phyloP scores from a whole-genome alignment of 257 asterid species.

The Capsicum baccatum region DNA sequence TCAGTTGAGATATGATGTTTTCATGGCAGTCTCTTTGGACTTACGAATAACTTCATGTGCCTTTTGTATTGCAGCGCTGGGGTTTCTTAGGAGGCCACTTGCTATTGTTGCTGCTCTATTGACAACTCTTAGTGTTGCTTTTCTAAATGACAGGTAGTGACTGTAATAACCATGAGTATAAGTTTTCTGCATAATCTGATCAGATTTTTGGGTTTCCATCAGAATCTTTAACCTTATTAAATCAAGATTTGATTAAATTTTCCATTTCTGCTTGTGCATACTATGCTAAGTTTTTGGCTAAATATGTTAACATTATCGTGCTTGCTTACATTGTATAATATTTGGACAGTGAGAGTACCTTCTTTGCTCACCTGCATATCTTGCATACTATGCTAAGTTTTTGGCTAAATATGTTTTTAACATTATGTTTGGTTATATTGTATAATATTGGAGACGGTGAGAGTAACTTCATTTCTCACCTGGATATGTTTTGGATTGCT shows the following conservation, averaged over 20 bases:
- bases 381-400: background rate
- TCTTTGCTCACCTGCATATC: background rate
- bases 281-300: background rate
- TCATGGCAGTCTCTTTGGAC: background rate
- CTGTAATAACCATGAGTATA: background rate
- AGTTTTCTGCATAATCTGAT: background rate
- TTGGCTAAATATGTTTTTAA: background rate
- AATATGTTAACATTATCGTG: background rate
- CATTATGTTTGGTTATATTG: background rate
- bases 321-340: background rate
- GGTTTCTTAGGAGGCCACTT: slow-evolving; percentile 79
- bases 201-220: background rate
- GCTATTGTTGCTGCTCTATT: slow-evolving; percentile 82
- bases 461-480: background rate
- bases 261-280: slow-evolving; percentile 1
- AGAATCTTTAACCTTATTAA: background rate
- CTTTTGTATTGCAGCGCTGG: slow-evolving; percentile 65
- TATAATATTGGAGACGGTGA: background rate
- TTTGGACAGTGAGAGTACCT: background rate
- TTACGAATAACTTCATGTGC: slow-evolving; percentile 20
- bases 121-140: slow-evolving; percentile 87
- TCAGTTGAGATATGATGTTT: slow-evolving; percentile 9
- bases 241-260: slow-evolving; percentile 6
- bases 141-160: slow-evolving; percentile 85
- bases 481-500: slow-evolving; percentile 6